A percentile compares a stretch with the other conserved stretches of the same genome.
These are phyloP conservation scores for Tolypocladium tundrense DNA, from an alignment of 2,329 filamentous ascomycete genomes.

Conservation along the genomic window DNA sequence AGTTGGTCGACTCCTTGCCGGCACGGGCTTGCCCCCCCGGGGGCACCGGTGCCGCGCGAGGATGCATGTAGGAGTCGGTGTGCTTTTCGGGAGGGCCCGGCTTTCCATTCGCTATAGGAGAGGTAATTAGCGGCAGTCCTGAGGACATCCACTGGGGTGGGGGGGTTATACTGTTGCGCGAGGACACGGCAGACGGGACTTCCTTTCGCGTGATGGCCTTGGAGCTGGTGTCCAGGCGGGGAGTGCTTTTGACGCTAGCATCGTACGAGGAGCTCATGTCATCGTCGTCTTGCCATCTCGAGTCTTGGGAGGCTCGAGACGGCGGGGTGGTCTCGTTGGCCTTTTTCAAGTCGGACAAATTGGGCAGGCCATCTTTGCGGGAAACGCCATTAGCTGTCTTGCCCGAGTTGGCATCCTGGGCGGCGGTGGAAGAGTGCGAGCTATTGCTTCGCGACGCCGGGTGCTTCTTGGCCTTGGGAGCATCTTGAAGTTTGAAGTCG, in stretches of 20 bases:
- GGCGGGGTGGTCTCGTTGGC: slow-evolving; percentile 23
- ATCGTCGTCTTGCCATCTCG: slow-evolving; percentile 46
- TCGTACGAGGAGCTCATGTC: slow-evolving; percentile 32
- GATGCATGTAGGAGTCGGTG: slow-evolving; percentile 47
- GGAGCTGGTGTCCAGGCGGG: slow-evolving; percentile 25
- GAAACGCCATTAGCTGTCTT: slow-evolving; percentile 23
- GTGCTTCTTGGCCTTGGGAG: slow-evolving; percentile 53
- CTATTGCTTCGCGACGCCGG: slow-evolving; percentile 29
- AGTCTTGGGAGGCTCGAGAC: slow-evolving; percentile 49
- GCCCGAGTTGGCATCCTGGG: slow-evolving; percentile 22
- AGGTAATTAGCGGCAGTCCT: neutral
- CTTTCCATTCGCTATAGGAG: slow-evolving; percentile 15
- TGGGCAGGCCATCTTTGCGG: slow-evolving; percentile 13
- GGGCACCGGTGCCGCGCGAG: slow-evolving; percentile 44
- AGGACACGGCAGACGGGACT: slow-evolving; percentile 26
- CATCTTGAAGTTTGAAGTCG: slow-evolving; percentile 71
- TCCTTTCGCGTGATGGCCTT: slow-evolving; percentile 58
- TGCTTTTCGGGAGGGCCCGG: slow-evolving; percentile 14
- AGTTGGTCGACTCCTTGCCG: slow-evolving; percentile 37
- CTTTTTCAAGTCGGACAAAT: slow-evolving; percentile 18
- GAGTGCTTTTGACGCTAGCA: slow-evolving; percentile 27
- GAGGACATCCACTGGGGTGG: slow-evolving; percentile 7
- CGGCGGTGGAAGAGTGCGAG: slow-evolving; percentile 30
- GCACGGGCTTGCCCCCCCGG: slow-evolving; percentile 26
- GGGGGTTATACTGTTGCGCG: slow-evolving; percentile 30